Evolutionary conservation across 2,329 filamentous ascomycete genomes (phyloP).

Genomic region (Xylariaceae sp.): DNA sequence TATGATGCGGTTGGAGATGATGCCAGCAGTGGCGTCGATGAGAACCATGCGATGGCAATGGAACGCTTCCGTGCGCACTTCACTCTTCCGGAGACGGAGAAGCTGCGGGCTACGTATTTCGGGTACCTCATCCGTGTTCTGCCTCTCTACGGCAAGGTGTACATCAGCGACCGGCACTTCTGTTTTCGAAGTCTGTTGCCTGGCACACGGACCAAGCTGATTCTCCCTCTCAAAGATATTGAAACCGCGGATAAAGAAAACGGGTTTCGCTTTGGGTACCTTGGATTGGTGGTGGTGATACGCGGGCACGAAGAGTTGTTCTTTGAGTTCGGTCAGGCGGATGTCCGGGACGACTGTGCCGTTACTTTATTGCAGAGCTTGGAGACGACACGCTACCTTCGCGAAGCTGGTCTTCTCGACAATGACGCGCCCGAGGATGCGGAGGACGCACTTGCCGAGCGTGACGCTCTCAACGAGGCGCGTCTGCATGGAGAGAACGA

Average conservation of each 20-base stretch:
- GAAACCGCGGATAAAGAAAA: constrained; percentile 94
- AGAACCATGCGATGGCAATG: constrained; percentile 59
- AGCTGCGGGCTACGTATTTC: constrained; percentile 83
- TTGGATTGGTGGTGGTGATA: constrained; percentile 87
- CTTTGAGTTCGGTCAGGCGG: constrained; percentile 79
- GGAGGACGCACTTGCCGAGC: constrained; percentile 71
- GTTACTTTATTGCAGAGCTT: constrained; percentile 73
- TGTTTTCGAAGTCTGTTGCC: constrained; percentile 91
- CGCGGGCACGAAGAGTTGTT: constrained; percentile 92
- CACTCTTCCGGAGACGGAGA: constrained; percentile 76
- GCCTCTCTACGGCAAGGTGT: constrained; percentile 93
- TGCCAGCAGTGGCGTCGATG: constrained; percentile 52
- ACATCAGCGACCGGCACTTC: constrained; percentile 79
- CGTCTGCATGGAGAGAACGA: constrained; percentile 50
- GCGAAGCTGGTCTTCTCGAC: constrained; percentile 62
- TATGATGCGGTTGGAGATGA: constrained; percentile 51
- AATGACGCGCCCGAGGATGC: constrained; percentile 66
- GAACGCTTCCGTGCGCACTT: constrained; percentile 89
- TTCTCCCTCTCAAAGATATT: constrained; percentile 83
- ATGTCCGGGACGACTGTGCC: constrained; percentile 81
- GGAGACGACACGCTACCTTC: constrained; percentile 64
- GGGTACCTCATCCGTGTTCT: constrained; percentile 86
- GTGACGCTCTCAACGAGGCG: constrained; percentile 73
- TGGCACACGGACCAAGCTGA: constrained; percentile 85
- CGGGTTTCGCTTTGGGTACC: constrained; percentile 86